A percentile compares a stretch with the other conserved stretches of the same genome.
These are phyloP conservation scores for Boletus subparvulus DNA, from an alignment of 768 basidiomycete genomes.

Conservation along the genomic window DNA sequence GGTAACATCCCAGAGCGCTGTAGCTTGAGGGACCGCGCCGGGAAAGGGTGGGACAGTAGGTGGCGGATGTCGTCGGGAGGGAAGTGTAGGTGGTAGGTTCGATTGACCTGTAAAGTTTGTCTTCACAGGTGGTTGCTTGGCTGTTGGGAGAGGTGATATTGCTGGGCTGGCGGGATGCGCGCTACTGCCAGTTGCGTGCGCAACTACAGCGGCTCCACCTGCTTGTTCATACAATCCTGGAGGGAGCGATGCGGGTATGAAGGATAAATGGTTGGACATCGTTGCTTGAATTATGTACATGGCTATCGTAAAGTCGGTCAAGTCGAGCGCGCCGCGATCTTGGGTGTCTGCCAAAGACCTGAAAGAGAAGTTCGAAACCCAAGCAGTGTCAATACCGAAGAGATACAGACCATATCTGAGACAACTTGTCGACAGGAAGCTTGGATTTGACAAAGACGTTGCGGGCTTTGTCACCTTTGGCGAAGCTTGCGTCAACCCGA, in stretches of 20 bases:
- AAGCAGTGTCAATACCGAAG: background rate
- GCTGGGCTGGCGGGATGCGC: constrained; percentile 63
- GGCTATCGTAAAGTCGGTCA: constrained; percentile 89
- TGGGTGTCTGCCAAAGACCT: constrained; percentile 97
- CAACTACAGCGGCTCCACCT: constrained; percentile 40
- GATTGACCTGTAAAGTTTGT: constrained; percentile 47
- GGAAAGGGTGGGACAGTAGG: constrained; percentile 29
- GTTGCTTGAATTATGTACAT: constrained; percentile 96
- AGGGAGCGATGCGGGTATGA: constrained; percentile 73
- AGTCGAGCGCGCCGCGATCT: constrained; percentile 83
- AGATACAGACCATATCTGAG: constrained; percentile 81
- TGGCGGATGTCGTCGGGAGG: constrained; percentile 22
- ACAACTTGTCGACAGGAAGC: constrained; percentile 80
- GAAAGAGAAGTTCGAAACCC: constrained; percentile 1
- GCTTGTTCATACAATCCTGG: constrained; percentile 87
- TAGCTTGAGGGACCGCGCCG: constrained; percentile 25
- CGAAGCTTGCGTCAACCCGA: background rate
- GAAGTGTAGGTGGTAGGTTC: constrained; percentile 22
- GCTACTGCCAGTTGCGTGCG: constrained; percentile 59
- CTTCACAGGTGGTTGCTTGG: constrained; percentile 67
- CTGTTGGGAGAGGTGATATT: constrained; percentile 36
- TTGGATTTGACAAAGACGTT: constrained; percentile 91
- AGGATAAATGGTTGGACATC: constrained; percentile 76
- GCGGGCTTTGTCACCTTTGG: constrained; percentile 75
- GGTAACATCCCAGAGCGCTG: constrained; percentile 77